These are phyloP conservation scores for Takashimella tepidaria DNA, from an alignment of 1,284 basidiomycete genomes.

Conservation along the genomic window DNA sequence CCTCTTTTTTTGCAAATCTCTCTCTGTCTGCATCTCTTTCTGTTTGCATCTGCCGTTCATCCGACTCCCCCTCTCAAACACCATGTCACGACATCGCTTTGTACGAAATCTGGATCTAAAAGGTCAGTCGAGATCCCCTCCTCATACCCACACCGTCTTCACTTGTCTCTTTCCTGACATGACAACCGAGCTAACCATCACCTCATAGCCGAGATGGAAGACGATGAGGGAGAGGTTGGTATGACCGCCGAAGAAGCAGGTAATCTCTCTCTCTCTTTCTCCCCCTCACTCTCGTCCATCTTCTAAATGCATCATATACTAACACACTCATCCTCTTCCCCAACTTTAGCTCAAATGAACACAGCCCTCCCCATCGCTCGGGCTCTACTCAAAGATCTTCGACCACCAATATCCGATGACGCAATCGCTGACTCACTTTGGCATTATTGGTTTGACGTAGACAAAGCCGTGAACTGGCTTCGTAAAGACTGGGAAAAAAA, in stretches of 20 bases:
- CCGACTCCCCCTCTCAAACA: neutral
- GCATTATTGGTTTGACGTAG: slow-evolving; percentile 83
- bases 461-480: slow-evolving; percentile 68
- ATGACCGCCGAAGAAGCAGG: slow-evolving; percentile 35
- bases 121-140: slow-evolving; percentile 52
- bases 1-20: neutral
- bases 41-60: no score
- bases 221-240: slow-evolving; percentile 41
- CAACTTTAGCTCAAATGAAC: slow-evolving; percentile 61
- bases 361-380: slow-evolving; percentile 64
- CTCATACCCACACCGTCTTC: no score
- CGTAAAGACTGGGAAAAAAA: slow-evolving; percentile 58
- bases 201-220: slow-evolving; percentile 49
- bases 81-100: slow-evolving; percentile 77
- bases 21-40: neutral
- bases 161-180: neutral
- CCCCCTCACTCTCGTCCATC: no score
- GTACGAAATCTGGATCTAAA: slow-evolving; percentile 83
- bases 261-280: slow-evolving; percentile 49
- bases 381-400: slow-evolving; percentile 62
- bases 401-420: slow-evolving; percentile 65
- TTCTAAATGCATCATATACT: no score
- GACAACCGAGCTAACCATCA: slow-evolving; percentile 9
- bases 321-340: neutral
- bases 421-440: slow-evolving; percentile 78